Conservation (phyloP, 805 yeast genomes). For the Yarrowia deformans region DNA sequence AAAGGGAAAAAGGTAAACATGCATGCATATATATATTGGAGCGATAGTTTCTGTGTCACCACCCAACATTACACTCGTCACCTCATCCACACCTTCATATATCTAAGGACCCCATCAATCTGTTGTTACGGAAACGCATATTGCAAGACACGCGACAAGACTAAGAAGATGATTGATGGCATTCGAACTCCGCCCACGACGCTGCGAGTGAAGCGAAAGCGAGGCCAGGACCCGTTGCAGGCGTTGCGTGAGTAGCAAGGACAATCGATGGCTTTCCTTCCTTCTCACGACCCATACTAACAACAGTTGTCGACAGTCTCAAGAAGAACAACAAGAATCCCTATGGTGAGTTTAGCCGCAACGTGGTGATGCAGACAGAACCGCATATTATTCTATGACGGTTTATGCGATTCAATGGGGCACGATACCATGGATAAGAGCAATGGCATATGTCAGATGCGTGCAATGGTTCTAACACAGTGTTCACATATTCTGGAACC, state of each 20-base stretch:
- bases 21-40: conserved; percentile 32
- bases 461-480: conserved; percentile 40
- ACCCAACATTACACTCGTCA: conserved; percentile 13
- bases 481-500: conserved; percentile 48
- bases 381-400: not conserved
- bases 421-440: not conserved
- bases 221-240: conserved; percentile 87
- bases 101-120: not conserved
- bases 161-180: conserved; percentile 37
- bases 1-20: conserved; percentile 32
- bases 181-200: conserved; percentile 59
- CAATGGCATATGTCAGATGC: too few relatives aligned
- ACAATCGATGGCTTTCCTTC: too few relatives aligned
- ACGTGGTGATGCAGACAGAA: not conserved
- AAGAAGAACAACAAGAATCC: conserved; percentile 43
- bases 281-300: not conserved
- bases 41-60: conserved; percentile 22
- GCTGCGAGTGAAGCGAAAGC: conserved; percentile 83
- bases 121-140: conserved; percentile 27
- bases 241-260: conserved; percentile 58
- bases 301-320: conserved; percentile 38
- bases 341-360: conserved; percentile 43
- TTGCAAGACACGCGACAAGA: not conserved
- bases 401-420: too few relatives aligned
- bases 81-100: not conserved